phyloP scores from a whole-genome alignment of 805 yeast genomes.

The Myxozyma geophila region DNA sequence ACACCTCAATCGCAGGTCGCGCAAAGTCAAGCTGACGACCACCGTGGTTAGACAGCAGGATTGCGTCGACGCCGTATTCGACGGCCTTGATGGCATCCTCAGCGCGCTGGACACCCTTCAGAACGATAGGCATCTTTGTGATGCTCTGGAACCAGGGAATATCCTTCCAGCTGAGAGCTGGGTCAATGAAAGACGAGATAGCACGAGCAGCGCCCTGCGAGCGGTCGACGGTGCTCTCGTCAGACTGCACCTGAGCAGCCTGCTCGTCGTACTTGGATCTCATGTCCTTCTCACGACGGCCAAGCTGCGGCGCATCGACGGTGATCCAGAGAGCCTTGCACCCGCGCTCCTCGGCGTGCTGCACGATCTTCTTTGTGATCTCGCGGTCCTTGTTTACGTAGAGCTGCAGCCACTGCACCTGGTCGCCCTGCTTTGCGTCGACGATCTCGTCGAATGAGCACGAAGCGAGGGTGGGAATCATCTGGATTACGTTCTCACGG shows the following conservation, averaged over 20 bases:
- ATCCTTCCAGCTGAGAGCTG: conserved; percentile 68
- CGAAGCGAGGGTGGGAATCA: conserved; percentile 92
- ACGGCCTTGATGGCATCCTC: conserved; percentile 79
- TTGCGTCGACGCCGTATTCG: conserved; percentile 72
- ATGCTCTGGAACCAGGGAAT: conserved; percentile 57
- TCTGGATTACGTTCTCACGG: conserved; percentile 71
- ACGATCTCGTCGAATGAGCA: conserved; percentile 86
- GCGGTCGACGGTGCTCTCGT: conserved; percentile 58
- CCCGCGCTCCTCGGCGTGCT: conserved; percentile 73
- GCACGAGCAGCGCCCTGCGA: conserved; percentile 86
- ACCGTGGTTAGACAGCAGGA: conserved; percentile 87
- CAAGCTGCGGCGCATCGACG: conserved; percentile 90
- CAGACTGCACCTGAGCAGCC: conserved; percentile 53
- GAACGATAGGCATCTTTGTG: conserved; percentile 68
- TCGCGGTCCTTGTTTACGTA: conserved; percentile 79
- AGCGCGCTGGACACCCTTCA: conserved; percentile 84
- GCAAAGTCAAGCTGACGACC: conserved; percentile 87
- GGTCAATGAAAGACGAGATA: conserved; percentile 81
- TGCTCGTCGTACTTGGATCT: conserved; percentile 60
- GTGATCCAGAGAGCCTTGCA: conserved; percentile 84
- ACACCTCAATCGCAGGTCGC: conserved; percentile 69
- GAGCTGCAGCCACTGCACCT: conserved; percentile 86
- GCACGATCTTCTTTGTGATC: conserved; percentile 63
- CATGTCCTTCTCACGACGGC: conserved; percentile 88
- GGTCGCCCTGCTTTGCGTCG: conserved; percentile 66